Conservation (phyloP, 306 rosid genomes). For the Corylus americana region DNA sequence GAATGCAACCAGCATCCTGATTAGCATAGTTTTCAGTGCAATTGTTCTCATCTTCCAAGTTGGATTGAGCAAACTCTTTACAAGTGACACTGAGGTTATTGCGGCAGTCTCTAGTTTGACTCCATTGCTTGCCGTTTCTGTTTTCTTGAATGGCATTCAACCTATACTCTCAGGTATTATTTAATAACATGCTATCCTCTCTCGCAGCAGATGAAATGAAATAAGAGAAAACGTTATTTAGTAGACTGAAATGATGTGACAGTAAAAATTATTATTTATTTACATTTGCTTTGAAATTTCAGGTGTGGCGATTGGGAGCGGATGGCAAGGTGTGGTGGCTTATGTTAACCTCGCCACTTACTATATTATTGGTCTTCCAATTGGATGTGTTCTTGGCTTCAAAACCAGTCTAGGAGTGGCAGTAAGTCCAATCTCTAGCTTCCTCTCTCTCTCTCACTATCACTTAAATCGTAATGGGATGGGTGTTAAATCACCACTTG, state of each 20-base stretch:
- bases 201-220: not conserved
- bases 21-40: conserved; percentile 47
- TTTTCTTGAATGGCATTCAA: conserved; percentile 72
- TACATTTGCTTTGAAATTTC: not conserved
- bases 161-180: conserved; percentile 52
- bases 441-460: not conserved
- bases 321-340: conserved; percentile 78
- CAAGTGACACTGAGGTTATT: conserved; percentile 52
- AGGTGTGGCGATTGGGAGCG: conserved; percentile 86
- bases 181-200: not conserved
- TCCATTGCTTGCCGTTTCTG: conserved; percentile 68
- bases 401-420: conserved; percentile 61
- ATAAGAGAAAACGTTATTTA: too few species aligned
- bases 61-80: conserved; percentile 62
- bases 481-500: not conserved
- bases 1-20: conserved; percentile 57
- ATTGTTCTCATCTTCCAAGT: conserved; percentile 46
- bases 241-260: too few species aligned
- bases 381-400: conserved; percentile 73
- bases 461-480: not conserved
- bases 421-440: conserved; percentile 37
- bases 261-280: not conserved
- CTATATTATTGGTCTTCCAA: conserved; percentile 61
- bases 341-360: conserved; percentile 65
- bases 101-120: conserved; percentile 53